Base-by-base conservation (phyloP, 129 eudicot species). In the Erigeron canadensis region DNA sequence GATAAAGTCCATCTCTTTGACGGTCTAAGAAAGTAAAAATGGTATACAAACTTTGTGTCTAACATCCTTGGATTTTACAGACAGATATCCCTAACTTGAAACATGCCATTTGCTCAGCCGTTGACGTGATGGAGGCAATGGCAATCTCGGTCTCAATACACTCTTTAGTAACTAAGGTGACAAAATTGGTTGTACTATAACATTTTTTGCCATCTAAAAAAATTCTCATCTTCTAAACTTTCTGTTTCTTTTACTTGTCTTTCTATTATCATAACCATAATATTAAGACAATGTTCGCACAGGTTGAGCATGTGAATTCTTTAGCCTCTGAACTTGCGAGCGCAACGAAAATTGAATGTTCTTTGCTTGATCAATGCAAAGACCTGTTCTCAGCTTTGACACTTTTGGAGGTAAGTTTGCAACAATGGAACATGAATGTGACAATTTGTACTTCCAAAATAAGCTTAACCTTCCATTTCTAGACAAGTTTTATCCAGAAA, bases 61-160 rank as follows among this genome's bases (percentile, higher is more conserved):
- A 7, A 63, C 23, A 21, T 17, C 75, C 40, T 12, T 57, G 76
- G 61, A 12, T 54, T 67, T 47, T 78, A 60, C 88, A 95, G 99
- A 93, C 85, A 40, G 89, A 90, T 75, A 73, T 82, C 70, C 85
- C 69, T 50, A 62, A 83, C 57, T 63, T 94, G 44, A 79, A 84
- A 70, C 89, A 86, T 66, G 88, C 99, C 19, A 77, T 94, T 46
- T 60, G 72, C 66, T 87, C 97, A 62, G 96, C 99, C 37, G 81
- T 81, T 77, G 96, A 90, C 75, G 86, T 87, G 45, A 87, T 88
- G 97, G 85, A 89, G 59, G 63, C 86, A 21, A 87, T 90, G 85
- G 76, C 81, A 62, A 74, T 85, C 70, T 93, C 96, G 7, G 79
- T 84, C 62, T 94, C 97, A 3, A 65, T 87, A 54, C 80, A 75